Evolutionary conservation across 495 filamentous ascomycete genomes (phyloP).

Genomic region (Hypoxylon intermedium): DNA sequence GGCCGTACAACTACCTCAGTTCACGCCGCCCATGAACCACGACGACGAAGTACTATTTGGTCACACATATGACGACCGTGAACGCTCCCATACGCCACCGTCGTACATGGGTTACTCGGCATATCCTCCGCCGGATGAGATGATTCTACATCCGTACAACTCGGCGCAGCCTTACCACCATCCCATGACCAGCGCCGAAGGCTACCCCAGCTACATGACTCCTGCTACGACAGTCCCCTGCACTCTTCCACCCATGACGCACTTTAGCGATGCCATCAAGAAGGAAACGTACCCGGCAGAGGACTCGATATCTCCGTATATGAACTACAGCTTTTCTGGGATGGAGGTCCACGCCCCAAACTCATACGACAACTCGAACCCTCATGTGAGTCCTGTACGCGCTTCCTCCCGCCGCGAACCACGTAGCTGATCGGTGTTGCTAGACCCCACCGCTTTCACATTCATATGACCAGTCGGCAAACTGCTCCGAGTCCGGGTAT

Average conservation of each 20-base stretch:
- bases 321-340: constrained; percentile 75
- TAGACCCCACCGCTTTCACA: constrained; percentile 89
- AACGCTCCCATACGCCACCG: constrained; percentile 74
- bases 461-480: constrained; percentile 76
- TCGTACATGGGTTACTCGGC: constrained; percentile 70
- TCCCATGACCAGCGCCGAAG: constrained; percentile 66
- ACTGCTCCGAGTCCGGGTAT: constrained; percentile 65
- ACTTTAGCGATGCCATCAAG: constrained; percentile 69
- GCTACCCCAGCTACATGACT: constrained; percentile 70
- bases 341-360: constrained; percentile 72
- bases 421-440: constrained; percentile 56
- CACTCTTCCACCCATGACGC: constrained; percentile 71
- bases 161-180: constrained; percentile 68
- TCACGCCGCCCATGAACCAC: constrained; percentile 64
- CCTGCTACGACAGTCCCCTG: constrained; percentile 60
- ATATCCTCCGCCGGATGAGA: constrained; percentile 71
- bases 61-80: constrained; percentile 57
- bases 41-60: constrained; percentile 59
- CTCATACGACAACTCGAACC: constrained; percentile 67
- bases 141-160: constrained; percentile 68
- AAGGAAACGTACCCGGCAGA: constrained; percentile 65
- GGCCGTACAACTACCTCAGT: constrained; percentile 70
- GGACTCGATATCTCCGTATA: constrained; percentile 75
- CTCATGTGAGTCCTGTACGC: constrained; percentile 69
- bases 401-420: constrained; percentile 47